phyloP scores from a whole-genome alignment of 2,329 filamentous ascomycete genomes.

The Penicillium sp. region DNA sequence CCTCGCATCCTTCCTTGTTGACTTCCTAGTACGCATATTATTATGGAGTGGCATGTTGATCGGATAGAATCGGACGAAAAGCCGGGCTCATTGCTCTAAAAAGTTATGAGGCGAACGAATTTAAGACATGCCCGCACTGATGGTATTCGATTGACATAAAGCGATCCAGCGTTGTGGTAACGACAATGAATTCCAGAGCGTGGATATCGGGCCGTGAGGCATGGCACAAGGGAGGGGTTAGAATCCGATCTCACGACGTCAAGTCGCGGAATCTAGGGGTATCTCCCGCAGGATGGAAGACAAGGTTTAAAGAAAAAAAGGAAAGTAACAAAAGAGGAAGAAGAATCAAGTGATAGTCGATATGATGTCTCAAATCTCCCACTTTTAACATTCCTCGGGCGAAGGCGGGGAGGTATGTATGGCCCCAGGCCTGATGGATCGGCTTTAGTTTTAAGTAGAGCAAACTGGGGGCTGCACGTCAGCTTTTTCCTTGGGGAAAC shows the following conservation, averaged over 20 bases:
- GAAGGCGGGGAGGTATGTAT: constrained; percentile 11
- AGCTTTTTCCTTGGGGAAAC: constrained; percentile 10
- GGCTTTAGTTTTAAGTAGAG: background rate
- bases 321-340: background rate
- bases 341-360: constrained; percentile 3
- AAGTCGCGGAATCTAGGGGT: constrained; percentile 24
- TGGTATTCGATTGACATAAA: constrained; percentile 7
- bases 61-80: constrained; percentile 12
- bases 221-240: constrained; percentile 21
- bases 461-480: constrained; percentile 6
- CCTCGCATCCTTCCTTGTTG: constrained; percentile 28
- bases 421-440: background rate
- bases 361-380: constrained; percentile 24
- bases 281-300: constrained; percentile 2
- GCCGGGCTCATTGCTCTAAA: constrained; percentile 14
- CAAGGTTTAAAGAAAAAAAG: background rate
- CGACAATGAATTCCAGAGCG: constrained; percentile 7
- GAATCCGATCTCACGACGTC: constrained; percentile 18
- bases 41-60: constrained; percentile 30
- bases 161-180: constrained; percentile 1
- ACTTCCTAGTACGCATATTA: constrained; percentile 26
- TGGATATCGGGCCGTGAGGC: constrained; percentile 16
- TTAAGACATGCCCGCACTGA: constrained; percentile 6
- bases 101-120: constrained; percentile 1
- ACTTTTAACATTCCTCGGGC: constrained; percentile 11